phyloP scores from a whole-genome alignment of 441 rosid genomes.

The Syzygium syzygioides region DNA sequence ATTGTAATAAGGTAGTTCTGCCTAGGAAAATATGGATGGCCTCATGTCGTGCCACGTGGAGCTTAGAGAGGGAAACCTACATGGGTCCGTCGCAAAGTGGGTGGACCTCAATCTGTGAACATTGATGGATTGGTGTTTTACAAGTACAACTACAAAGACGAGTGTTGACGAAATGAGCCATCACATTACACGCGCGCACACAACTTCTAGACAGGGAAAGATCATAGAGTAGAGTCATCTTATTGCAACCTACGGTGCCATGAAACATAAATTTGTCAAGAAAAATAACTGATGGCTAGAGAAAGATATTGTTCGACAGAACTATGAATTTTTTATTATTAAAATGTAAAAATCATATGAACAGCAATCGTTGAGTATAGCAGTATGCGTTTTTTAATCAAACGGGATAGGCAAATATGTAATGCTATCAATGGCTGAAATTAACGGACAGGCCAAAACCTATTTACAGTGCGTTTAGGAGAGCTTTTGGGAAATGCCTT shows the following conservation, averaged over 20 bases:
- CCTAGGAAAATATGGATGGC: background rate
- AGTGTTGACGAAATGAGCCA: background rate
- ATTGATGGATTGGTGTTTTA: background rate
- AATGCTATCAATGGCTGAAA: background rate
- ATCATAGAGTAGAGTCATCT: background rate
- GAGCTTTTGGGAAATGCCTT: background rate
- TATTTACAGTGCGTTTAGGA: background rate
- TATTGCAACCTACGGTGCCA: background rate
- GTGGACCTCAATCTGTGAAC: background rate
- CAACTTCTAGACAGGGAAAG: background rate
- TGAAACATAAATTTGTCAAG: background rate
- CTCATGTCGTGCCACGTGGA: background rate
- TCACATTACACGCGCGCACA: background rate
- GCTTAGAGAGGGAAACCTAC: background rate
- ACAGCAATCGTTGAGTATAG: fast-evolving
- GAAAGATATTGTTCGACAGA: background rate
- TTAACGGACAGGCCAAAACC: background rate
- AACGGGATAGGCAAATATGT: fast-evolving
- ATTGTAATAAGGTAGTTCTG: background rate
- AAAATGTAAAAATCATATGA: background rate
- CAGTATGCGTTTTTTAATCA: background rate
- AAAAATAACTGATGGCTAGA: background rate
- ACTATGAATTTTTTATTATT: fast-evolving
- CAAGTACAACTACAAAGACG: background rate
- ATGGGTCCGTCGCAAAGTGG: background rate